Evolutionary conservation across 306 rosid genomes (phyloP), one percentile per base, ranked within the genome.

Genomic region (Acacia confusa): DNA sequence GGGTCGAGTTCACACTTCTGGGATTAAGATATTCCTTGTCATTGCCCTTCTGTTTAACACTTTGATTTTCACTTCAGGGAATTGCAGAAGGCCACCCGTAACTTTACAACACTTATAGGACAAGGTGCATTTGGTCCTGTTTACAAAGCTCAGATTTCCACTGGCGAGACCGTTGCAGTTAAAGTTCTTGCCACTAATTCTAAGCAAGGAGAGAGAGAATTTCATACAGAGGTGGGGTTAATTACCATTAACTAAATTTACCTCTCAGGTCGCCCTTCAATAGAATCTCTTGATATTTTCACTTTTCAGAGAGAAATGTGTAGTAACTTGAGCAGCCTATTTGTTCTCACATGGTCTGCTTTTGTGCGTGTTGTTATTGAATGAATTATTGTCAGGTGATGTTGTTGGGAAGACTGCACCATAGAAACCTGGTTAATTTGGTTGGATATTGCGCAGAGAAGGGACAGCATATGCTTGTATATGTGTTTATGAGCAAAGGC

Each of bases 41-140:
- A 27, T 14, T 27, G 38, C 14, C 68, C 28, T 27, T 61, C 9
- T 28, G 69, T 15, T 28, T 30, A 28, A 61, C 28, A 17, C 13
- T 71, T 66, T 45, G 19, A 20, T 73, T 86, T 25, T 32, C 41
- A 25, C 57, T 58, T 82, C 85, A 96, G 99, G 97, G 99, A 96
- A 84, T 85, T 96, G 89, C 99, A 91, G 78, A 96, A 93, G 72
- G 99, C 94, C n/a, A 96, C 99, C 11, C 77, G 50, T 84, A 92
- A 96, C 79, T 96, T 96, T 79, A 96, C 99, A 60, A 96, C 99
- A 50, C 88, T 91, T 25, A 88, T 96, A 81, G 99, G 99, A 78
- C 97, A 96, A 85, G 99, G 99, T 47, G 98, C 99, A 15, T 96
- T 96, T 80, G 99, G 99, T 83, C 98, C 97, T 78, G 99, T 96